A percentile compares a stretch with the other conserved stretches of the same genome.
Evolutionary conservation across 371 early-diverging fungal genomes (phyloP).

Genomic region (Capillidium rhysosporum): DNA sequence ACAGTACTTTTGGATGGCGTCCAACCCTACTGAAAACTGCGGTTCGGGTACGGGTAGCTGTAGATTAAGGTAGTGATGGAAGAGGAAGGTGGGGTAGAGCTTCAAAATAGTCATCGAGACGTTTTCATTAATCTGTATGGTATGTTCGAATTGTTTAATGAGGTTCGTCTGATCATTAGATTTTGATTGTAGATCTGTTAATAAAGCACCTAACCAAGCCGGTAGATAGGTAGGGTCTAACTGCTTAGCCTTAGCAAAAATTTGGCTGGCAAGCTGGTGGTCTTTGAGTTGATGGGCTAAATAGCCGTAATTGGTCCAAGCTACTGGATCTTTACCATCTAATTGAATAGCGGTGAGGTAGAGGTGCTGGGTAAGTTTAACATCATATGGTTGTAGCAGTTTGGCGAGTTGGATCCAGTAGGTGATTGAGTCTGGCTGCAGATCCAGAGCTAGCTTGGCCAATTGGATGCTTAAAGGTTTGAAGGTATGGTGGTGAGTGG

Average conservation of each 20-base stretch:
- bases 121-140: conserved; percentile 32
- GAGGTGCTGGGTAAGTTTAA: conserved; percentile 60
- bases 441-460: too few relatives aligned
- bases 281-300: conserved; percentile 55
- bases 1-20: conserved; percentile 31
- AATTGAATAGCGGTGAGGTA: conserved; percentile 45
- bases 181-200: conserved; percentile 27
- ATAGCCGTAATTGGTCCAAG: conserved; percentile 74
- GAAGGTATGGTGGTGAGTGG: too few relatives aligned
- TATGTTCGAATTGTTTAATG: conserved; percentile 48
- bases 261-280: conserved; percentile 50
- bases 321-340: conserved; percentile 24
- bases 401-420: too few relatives aligned
- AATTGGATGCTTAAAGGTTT: too few relatives aligned
- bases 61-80: not conserved
- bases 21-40: conserved; percentile 10
- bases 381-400: not conserved
- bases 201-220: conserved; percentile 74
- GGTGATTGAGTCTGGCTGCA: too few relatives aligned
- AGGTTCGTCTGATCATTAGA: conserved; percentile 27
- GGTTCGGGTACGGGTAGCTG: not conserved
- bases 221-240: conserved; percentile 59
- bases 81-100: not conserved
- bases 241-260: conserved; percentile 52
- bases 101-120: not conserved